Evolutionary conservation across 768 basidiomycete species (phyloP).

Genomic region (Trametes punicea): DNA sequence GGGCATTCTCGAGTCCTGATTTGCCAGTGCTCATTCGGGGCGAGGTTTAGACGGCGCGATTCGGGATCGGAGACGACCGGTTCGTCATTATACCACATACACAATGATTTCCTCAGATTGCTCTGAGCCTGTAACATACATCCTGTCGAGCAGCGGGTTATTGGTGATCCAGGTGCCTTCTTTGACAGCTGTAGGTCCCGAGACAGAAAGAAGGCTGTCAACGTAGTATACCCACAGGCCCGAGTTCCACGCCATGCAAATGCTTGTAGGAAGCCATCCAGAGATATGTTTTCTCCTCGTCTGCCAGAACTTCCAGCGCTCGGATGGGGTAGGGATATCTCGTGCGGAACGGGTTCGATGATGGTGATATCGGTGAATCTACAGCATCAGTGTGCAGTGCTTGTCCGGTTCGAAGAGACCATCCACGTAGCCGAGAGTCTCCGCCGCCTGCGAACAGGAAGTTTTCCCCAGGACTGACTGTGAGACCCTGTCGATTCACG

Average conservation of each 20-base stretch:
- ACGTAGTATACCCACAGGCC: slow-evolving; percentile 1
- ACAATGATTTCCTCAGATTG: neutral
- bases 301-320: slow-evolving; percentile 49
- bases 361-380: neutral
- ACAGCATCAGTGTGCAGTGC: slow-evolving; percentile 28
- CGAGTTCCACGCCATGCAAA: slow-evolving; percentile 29
- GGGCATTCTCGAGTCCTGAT: slow-evolving; percentile 58
- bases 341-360: slow-evolving; percentile 30
- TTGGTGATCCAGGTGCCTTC: neutral
- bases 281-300: slow-evolving; percentile 40
- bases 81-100: slow-evolving; percentile 23
- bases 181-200: neutral
- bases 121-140: slow-evolving; percentile 18
- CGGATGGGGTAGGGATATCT: slow-evolving; percentile 38
- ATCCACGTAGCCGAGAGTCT: slow-evolving; percentile 60
- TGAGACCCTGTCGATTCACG: slow-evolving; percentile 49
- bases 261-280: slow-evolving; percentile 50
- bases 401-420: slow-evolving; percentile 61
- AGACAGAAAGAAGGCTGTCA: neutral
- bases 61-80: slow-evolving; percentile 19
- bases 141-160: neutral
- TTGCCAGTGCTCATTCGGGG: neutral
- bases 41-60: neutral
- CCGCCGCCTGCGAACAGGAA: slow-evolving; percentile 69
- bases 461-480: slow-evolving; percentile 51